Evolutionary conservation across 345 rosid genomes (phyloP).

Genomic region (Camelina laxa): DNA sequence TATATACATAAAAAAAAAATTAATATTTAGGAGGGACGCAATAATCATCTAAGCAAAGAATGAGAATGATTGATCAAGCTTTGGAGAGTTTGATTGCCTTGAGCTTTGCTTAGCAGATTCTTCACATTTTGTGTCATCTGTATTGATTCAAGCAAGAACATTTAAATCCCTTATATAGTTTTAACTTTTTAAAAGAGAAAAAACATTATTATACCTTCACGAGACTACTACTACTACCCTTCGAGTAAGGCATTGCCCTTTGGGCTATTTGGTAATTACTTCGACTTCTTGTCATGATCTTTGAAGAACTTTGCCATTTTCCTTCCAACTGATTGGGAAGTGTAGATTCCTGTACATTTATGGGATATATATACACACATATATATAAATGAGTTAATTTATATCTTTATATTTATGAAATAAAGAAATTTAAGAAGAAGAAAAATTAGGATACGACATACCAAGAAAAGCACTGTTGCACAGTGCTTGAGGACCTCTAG

Average conservation of each 20-base stretch:
- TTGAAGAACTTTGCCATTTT: slow-evolving; percentile 56
- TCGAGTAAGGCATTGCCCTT: slow-evolving; percentile 69
- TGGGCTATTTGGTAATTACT: slow-evolving; percentile 50
- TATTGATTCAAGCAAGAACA: neutral
- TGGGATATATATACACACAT: neutral
- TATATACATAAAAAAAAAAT: neutral
- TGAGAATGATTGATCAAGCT: slow-evolving; percentile 65
- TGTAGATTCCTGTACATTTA: slow-evolving; percentile 64
- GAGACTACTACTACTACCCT: slow-evolving; percentile 59
- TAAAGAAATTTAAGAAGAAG: neutral
- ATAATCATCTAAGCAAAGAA: slow-evolving; percentile 57
- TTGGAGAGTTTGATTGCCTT: slow-evolving; percentile 59
- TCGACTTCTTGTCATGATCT: slow-evolving; percentile 72
- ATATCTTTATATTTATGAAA: neutral
- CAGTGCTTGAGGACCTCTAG: slow-evolving; percentile 87
- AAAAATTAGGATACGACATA: slow-evolving; percentile 32
- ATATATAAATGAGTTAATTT: neutral
- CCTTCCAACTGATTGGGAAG: slow-evolving; percentile 63
- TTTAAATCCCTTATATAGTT: neutral
- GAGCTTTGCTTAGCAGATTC: slow-evolving; percentile 60
- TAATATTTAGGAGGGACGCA: neutral
- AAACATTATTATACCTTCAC: slow-evolving; percentile 49
- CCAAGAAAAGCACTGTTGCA: slow-evolving; percentile 89
- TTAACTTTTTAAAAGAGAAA: neutral
- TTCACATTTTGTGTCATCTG: slow-evolving; percentile 69